These are phyloP conservation scores for Bonia amplexicaulis DNA, from an alignment of 176 grass and related monocot species.

Conservation along the genomic window DNA sequence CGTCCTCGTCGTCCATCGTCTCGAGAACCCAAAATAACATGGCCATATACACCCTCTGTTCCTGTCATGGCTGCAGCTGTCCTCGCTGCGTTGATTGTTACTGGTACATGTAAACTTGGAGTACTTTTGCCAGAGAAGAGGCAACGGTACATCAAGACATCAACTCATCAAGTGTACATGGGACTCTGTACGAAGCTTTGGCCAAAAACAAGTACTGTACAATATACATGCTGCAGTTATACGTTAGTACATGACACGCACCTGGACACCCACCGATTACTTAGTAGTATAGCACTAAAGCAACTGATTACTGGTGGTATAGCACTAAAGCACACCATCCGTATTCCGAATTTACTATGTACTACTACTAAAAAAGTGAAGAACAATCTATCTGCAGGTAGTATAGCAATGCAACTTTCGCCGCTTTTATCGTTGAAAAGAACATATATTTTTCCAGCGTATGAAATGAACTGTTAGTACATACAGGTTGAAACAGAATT, in stretches of 20 bases:
- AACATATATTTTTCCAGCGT: background rate
- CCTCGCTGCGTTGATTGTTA: slow-evolving; percentile 15
- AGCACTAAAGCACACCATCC: background rate
- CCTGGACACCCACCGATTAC: background rate
- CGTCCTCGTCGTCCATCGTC: too few relatives aligned
- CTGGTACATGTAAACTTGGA: slow-evolving; percentile 11
- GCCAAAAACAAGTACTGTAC: background rate
- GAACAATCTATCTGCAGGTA: background rate
- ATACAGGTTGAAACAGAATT: background rate
- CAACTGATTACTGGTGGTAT: too few relatives aligned
- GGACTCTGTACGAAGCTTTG: background rate
- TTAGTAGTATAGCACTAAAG: background rate
- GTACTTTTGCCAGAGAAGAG: background rate
- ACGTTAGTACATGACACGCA: background rate
- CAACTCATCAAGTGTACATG: background rate
- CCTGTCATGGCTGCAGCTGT: slow-evolving; percentile 22
- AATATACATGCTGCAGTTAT: background rate
- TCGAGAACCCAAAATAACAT: too few relatives aligned
- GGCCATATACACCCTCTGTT: slow-evolving; percentile 8
- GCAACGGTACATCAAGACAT: background rate
- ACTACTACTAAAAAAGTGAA: background rate
- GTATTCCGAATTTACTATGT: background rate
- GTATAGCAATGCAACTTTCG: background rate
- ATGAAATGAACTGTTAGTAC: slow-evolving; percentile 6
- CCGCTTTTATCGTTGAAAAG: background rate